Evolutionary conservation across 139 green algal genomes (phyloP).

Genomic region (Chlamydomonas sphaeroides): DNA sequence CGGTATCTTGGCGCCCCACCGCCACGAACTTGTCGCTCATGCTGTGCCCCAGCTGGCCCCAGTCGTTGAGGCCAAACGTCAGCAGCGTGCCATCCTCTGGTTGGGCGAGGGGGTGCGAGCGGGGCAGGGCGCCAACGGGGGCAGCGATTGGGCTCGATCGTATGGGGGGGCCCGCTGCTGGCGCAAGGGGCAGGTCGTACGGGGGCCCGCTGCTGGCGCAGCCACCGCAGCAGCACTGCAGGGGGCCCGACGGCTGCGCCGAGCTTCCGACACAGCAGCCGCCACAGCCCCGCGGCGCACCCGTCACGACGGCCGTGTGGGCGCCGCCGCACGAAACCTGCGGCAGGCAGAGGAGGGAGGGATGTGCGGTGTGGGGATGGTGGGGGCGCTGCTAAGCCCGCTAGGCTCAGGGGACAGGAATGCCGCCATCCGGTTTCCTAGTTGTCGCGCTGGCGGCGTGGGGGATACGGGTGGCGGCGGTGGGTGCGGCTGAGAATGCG

Average conservation of each 20-base stretch:
- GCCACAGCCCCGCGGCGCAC: constrained; percentile 5
- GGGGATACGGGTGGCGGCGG: no score
- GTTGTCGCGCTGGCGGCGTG: no score
- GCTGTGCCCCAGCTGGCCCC: constrained; percentile 71
- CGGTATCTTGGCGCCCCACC: constrained; percentile 51
- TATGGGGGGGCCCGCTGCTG: no score
- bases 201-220: no score
- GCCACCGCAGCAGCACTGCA: no score
- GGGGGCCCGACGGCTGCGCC: no score
- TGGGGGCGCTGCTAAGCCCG: no score
- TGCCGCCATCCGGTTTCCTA: no score
- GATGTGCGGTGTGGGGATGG: no score
- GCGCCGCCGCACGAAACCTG: constrained; percentile 68
- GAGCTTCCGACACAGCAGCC: not conserved
- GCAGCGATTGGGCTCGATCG: not conserved
- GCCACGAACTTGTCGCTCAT: constrained; percentile 47
- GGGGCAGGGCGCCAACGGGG: not conserved
- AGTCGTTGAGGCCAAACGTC: constrained; percentile 78
- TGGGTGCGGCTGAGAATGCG: no score
- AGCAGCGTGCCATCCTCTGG: constrained; percentile 70
- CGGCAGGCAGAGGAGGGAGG: not conserved
- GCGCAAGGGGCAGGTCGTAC: no score
- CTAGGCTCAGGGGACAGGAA: no score
- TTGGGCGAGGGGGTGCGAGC: not conserved
- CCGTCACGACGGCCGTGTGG: constrained; percentile 70